These are phyloP conservation scores for Pythium aquatile DNA, from an alignment of 352 stramenopile genomes.

Conservation along the genomic window DNA sequence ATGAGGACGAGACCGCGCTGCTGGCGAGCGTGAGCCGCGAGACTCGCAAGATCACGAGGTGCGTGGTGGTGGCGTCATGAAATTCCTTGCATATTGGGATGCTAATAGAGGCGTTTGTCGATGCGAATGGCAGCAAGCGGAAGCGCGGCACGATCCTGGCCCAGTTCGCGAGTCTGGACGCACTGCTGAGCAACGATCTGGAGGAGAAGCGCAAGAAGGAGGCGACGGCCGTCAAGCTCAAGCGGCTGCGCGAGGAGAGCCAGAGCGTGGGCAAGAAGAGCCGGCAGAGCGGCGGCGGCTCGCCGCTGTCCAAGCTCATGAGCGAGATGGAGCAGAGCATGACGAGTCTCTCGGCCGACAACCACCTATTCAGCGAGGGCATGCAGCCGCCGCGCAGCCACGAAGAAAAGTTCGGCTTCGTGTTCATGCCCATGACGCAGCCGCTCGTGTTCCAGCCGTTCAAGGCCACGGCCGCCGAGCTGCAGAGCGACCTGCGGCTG, in stretches of 20 bases:
- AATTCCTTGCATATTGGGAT: no score
- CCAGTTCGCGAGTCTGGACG: constrained; percentile 77
- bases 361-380: constrained; percentile 50
- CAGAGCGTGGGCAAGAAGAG: constrained; percentile 24
- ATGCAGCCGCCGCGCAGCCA: constrained; percentile 37
- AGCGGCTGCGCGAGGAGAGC: constrained; percentile 55
- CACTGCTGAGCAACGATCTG: constrained; percentile 60
- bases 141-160: constrained; percentile 42
- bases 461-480: constrained; percentile 52
- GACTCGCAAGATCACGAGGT: constrained; percentile 36
- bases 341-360: constrained; percentile 64
- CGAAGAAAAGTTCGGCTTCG: constrained; percentile 77
- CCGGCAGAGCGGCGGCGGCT: constrained; percentile 16
- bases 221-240: constrained; percentile 49
- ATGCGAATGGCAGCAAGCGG: constrained; percentile 1
- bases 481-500: constrained; percentile 47
- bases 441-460: constrained; percentile 55
- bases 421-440: constrained; percentile 77
- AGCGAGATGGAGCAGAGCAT: constrained; percentile 70
- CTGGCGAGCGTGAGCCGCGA: constrained; percentile 45
- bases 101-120: neutral
- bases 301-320: constrained; percentile 60
- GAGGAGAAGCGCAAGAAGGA: constrained; percentile 61
- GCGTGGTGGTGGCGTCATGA: neutral
- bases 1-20: constrained; percentile 37